phyloP scores from a whole-genome alignment of 768 basidiomycete genomes.

The Naganishia kalamii region DNA sequence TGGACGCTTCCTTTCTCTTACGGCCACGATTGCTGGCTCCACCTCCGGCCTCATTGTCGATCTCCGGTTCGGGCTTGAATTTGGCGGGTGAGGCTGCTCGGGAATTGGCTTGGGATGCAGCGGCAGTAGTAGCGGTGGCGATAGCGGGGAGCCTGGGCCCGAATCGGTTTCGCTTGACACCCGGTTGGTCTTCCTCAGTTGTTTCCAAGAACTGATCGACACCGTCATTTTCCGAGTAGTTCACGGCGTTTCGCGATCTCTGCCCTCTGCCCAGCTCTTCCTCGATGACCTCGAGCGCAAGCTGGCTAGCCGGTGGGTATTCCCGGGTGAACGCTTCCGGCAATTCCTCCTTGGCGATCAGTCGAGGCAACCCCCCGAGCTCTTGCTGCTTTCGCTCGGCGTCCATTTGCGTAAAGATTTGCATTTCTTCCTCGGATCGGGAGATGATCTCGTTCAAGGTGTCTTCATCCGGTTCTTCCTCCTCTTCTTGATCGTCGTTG shows the following conservation, averaged over 20 bases:
- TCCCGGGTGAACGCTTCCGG: slow-evolving; percentile 78
- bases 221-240: slow-evolving; percentile 52
- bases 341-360: slow-evolving; percentile 82
- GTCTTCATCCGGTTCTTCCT: slow-evolving; percentile 48
- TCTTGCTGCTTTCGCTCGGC: slow-evolving; percentile 65
- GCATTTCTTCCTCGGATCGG: slow-evolving; percentile 70
- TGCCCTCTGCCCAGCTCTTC: slow-evolving; percentile 68
- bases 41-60: slow-evolving; percentile 30
- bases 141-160: slow-evolving; percentile 20
- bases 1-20: slow-evolving; percentile 5
- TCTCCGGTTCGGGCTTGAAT: slow-evolving; percentile 29
- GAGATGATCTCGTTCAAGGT: slow-evolving; percentile 90
- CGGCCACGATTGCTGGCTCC: neutral
- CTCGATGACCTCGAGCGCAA: slow-evolving; percentile 47
- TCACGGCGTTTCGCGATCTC: slow-evolving; percentile 75
- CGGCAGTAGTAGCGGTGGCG: too few species aligned
- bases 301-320: slow-evolving; percentile 51
- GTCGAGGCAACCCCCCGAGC: slow-evolving; percentile 68
- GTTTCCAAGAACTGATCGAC: slow-evolving; percentile 35
- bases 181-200: slow-evolving; percentile 43
- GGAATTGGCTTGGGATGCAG: slow-evolving; percentile 29
- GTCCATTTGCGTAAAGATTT: slow-evolving; percentile 76
- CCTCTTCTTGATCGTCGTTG: slow-evolving; percentile 47
- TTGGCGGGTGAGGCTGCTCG: slow-evolving; percentile 17
- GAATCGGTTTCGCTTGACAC: slow-evolving; percentile 30